phyloP scores from a whole-genome alignment of 2,329 filamentous ascomycete species.

The Botryotinia narcissicola region DNA sequence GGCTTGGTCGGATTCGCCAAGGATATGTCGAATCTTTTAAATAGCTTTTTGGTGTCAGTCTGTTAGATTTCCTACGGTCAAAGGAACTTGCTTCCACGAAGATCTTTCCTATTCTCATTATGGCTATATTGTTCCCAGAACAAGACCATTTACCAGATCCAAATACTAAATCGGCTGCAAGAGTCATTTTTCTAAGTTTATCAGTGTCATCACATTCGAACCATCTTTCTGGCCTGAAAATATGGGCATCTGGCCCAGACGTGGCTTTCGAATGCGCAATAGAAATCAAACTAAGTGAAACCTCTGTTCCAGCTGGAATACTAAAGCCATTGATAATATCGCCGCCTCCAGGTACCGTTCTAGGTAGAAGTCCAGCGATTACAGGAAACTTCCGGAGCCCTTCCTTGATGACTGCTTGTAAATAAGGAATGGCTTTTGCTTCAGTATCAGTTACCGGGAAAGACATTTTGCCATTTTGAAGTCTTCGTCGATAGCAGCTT shows the following conservation, averaged over 20 bases:
- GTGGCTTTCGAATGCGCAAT: not conserved
- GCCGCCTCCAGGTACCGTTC: slow-evolving; percentile 23
- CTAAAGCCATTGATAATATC: slow-evolving; percentile 22
- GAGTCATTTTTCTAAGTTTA: slow-evolving; percentile 38
- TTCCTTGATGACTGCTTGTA: slow-evolving; percentile 51
- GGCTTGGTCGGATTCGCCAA: not conserved
- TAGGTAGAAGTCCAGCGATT: slow-evolving; percentile 37
- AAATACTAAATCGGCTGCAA: slow-evolving; percentile 45
- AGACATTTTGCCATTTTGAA: not conserved
- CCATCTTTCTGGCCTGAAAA: slow-evolving; percentile 51
- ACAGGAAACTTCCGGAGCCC: slow-evolving; percentile 47
- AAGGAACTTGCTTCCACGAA: slow-evolving; percentile 44
- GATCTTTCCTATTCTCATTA: slow-evolving; percentile 50
- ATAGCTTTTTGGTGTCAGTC: not conserved
- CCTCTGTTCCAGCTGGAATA: slow-evolving; percentile 13
- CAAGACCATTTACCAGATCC: slow-evolving; percentile 46
- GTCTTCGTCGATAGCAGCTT: slow-evolving; percentile 17
- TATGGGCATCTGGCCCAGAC: slow-evolving; percentile 41
- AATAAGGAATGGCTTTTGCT: slow-evolving; percentile 42
- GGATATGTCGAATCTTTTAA: slow-evolving; percentile 1
- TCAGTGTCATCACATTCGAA: slow-evolving; percentile 37
- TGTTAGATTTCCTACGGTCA: not conserved
- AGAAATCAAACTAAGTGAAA: not conserved
- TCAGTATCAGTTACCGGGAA: not conserved
- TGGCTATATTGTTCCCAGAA: slow-evolving; percentile 47